Evolutionary conservation across 2,329 filamentous ascomycete genomes (phyloP).

Genomic region (Cladosporium sp.): DNA sequence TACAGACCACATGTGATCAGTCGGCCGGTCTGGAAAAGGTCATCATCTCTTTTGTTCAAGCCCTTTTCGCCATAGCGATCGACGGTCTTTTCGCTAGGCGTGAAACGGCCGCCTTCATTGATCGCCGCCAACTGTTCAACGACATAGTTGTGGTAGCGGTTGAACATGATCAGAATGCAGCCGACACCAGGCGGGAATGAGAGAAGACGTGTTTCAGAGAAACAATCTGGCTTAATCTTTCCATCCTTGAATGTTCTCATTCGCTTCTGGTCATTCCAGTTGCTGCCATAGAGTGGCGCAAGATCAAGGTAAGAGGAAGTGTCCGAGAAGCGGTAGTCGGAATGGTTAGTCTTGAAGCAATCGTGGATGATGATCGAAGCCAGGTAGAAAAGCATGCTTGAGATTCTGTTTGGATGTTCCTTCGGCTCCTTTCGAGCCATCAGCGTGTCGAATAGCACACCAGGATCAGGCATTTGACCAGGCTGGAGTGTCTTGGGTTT

Average conservation of each 20-base stretch:
- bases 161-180: slow-evolving; percentile 64
- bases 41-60: slow-evolving; percentile 39
- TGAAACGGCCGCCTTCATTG: slow-evolving; percentile 78
- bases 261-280: slow-evolving; percentile 60
- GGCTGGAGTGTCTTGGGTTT: slow-evolving; percentile 53
- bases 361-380: slow-evolving; percentile 64
- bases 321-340: slow-evolving; percentile 59
- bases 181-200: slow-evolving; percentile 67
- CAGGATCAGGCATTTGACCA: slow-evolving; percentile 60
- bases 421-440: slow-evolving; percentile 60
- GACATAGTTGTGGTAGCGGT: slow-evolving; percentile 78
- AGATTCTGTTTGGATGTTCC: slow-evolving; percentile 67
- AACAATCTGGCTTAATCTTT: slow-evolving; percentile 68
- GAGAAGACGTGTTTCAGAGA: slow-evolving; percentile 61
- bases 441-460: slow-evolving; percentile 63
- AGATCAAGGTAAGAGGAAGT: slow-evolving; percentile 74
- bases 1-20: slow-evolving; percentile 52
- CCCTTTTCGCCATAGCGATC: slow-evolving; percentile 30
- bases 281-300: slow-evolving; percentile 68
- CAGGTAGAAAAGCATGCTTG: slow-evolving; percentile 70
- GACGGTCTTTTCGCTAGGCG: slow-evolving; percentile 55
- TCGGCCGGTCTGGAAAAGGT: slow-evolving; percentile 50
- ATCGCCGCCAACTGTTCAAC: slow-evolving; percentile 76
- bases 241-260: slow-evolving; percentile 63
- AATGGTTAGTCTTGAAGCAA: slow-evolving; percentile 61